A percentile compares a stretch with the other conserved stretches of the same genome.
phyloP scores from a whole-genome alignment of 768 basidiomycete genomes.

The Amanita pseudoporphyria region DNA sequence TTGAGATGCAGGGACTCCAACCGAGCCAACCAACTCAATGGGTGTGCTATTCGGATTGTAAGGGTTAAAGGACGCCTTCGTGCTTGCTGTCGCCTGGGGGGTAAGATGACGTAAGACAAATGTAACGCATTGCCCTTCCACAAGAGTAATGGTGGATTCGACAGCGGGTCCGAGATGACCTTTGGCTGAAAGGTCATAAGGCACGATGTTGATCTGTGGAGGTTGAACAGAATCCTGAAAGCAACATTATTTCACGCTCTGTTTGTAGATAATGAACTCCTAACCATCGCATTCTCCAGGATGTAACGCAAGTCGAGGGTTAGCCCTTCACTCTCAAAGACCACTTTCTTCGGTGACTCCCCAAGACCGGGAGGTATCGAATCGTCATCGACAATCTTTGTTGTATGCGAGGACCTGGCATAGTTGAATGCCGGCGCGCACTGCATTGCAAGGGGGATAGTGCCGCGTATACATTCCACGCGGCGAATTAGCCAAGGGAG shows the following conservation, averaged over 20 bases:
- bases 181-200: conserved; percentile 55
- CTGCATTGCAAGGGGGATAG: conserved; percentile 71
- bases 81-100: conserved; percentile 1
- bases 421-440: conserved; percentile 98
- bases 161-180: conserved; percentile 70
- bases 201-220: conserved; percentile 48
- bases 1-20: conserved; percentile 25
- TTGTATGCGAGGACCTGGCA: conserved; percentile 66
- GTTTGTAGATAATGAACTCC: not conserved
- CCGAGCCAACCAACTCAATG: not conserved
- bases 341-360: conserved; percentile 38
- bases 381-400: conserved; percentile 41
- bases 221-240: conserved; percentile 29
- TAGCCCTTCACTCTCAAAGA: conserved; percentile 51
- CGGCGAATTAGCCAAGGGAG: conserved; percentile 81
- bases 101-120: conserved; percentile 76
- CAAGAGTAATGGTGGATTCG: conserved; percentile 46
- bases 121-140: conserved; percentile 85
- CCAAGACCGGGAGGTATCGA: conserved; percentile 14
- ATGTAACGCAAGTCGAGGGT: conserved; percentile 74
- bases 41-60: not conserved
- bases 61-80: not conserved
- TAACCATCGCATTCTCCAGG: conserved; percentile 36
- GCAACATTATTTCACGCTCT: not conserved
- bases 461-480: conserved; percentile 83